Conservation (phyloP, 495 filamentous ascomycete genomes). For the Neurospora cerealis region DNA sequence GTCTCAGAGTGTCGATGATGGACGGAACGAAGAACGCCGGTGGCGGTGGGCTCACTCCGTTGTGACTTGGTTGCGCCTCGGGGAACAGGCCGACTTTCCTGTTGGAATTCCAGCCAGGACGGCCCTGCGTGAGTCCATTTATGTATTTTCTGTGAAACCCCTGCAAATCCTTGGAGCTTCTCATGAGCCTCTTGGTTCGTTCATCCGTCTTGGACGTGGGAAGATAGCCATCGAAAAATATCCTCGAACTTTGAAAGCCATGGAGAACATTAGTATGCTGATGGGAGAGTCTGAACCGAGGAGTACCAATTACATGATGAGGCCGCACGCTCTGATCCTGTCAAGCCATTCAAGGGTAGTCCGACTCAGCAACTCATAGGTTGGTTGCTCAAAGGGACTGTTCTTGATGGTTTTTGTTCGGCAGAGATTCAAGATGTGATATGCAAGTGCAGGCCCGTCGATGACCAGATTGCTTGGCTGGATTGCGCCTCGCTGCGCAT, state of each 20-base stretch:
- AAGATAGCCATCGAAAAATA: slow-evolving; percentile 73
- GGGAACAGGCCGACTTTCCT: slow-evolving; percentile 11
- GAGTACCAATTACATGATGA: slow-evolving; percentile 45
- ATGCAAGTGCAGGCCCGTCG: slow-evolving; percentile 68
- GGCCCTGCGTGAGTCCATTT: slow-evolving; percentile 8
- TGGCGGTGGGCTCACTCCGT: slow-evolving; percentile 30
- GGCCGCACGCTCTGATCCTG: slow-evolving; percentile 35
- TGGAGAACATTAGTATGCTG: slow-evolving; percentile 2
- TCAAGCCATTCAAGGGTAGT: slow-evolving; percentile 54
- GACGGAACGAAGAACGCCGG: slow-evolving; percentile 59
- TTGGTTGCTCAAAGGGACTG: slow-evolving; percentile 43
- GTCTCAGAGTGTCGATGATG: slow-evolving; percentile 51
- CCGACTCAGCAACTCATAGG: slow-evolving; percentile 50
- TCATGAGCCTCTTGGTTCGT: slow-evolving; percentile 18
- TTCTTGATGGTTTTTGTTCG: slow-evolving; percentile 26
- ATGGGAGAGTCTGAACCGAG: neutral
- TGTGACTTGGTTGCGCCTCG: slow-evolving; percentile 7
- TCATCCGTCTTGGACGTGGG: slow-evolving; percentile 32
- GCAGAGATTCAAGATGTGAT: slow-evolving; percentile 53
- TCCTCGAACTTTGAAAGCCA: slow-evolving; percentile 32
- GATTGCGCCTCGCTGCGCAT: slow-evolving; percentile 41
- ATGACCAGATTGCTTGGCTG: slow-evolving; percentile 43
- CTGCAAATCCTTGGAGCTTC: slow-evolving; percentile 12
- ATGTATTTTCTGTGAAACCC: slow-evolving; percentile 12
- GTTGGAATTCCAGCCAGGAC: neutral